Evolutionary conservation across 2,329 filamentous ascomycete species (phyloP).

Genomic region (Fusarium napiforme): DNA sequence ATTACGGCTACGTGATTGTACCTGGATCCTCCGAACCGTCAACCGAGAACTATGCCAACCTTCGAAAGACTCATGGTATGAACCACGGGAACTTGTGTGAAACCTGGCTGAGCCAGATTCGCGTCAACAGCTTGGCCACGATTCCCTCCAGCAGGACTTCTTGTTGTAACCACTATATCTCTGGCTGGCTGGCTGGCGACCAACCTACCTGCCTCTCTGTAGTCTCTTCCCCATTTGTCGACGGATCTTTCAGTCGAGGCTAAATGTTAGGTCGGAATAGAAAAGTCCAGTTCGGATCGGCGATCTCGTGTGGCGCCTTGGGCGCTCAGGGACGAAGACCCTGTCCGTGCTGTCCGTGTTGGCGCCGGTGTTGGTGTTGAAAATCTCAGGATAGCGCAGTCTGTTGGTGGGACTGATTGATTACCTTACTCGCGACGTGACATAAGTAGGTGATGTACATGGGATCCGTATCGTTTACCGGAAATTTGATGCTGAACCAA

Average conservation of each 20-base stretch:
- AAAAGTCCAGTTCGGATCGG: slow-evolving; percentile 19
- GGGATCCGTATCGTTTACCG: neutral
- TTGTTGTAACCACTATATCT: neutral
- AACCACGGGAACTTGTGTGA: slow-evolving; percentile 16
- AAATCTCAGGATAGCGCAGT: slow-evolving; percentile 21
- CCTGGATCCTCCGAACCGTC: neutral
- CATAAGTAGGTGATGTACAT: neutral
- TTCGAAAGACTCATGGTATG: slow-evolving; percentile 10
- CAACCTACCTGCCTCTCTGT: slow-evolving; percentile 5
- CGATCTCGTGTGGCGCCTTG: slow-evolving; percentile 23
- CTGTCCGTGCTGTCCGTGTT: slow-evolving; percentile 19
- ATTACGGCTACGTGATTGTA: neutral
- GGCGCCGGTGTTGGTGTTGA: slow-evolving; percentile 17
- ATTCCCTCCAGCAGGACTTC: slow-evolving; percentile 1
- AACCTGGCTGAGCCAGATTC: slow-evolving; percentile 8
- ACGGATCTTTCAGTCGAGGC: slow-evolving; percentile 43
- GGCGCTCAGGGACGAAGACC: slow-evolving; percentile 19
- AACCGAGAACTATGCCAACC: slow-evolving; percentile 2
- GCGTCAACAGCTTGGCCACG: slow-evolving; percentile 1
- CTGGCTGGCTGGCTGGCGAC: neutral
- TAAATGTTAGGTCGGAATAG: slow-evolving; percentile 1
- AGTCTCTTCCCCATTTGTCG: slow-evolving; percentile 16
- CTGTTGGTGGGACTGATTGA: slow-evolving; percentile 10
- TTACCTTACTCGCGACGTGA: slow-evolving; percentile 20
- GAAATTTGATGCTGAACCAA: neutral